These are phyloP conservation scores for Phytopythium sindhum DNA, from an alignment of 352 stramenopile species.

Conservation along the genomic window DNA sequence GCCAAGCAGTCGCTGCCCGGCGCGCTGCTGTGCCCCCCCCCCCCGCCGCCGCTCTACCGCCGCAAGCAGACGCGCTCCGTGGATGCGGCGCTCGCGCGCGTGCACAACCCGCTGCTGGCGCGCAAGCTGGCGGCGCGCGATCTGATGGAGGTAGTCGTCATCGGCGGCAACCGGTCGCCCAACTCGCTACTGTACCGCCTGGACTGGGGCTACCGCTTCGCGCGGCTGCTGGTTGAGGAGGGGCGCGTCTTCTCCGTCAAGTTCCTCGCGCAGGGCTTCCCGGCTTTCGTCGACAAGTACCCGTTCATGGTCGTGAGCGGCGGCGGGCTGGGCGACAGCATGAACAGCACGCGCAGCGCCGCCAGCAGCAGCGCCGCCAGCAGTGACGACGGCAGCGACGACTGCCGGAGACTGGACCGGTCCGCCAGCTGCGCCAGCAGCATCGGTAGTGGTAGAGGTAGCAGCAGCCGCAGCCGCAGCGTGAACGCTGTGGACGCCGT, in stretches of 20 bases:
- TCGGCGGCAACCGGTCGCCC: conserved; percentile 48
- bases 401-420: not conserved
- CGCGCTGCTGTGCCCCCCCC: conserved; percentile 51
- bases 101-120: conserved; percentile 27
- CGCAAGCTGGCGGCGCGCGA: conserved; percentile 52
- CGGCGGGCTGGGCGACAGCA: conserved; percentile 14
- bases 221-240: conserved; percentile 56
- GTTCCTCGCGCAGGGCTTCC: conserved; percentile 66
- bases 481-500: not conserved
- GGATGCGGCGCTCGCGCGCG: conserved; percentile 45
- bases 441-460: not conserved
- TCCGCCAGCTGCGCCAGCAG: not conserved
- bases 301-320: conserved; percentile 45
- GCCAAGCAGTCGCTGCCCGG: conserved; percentile 34
- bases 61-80: conserved; percentile 30
- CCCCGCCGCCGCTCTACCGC: not conserved
- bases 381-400: conserved; percentile 2
- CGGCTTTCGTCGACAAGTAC: conserved; percentile 66
- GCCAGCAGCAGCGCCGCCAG: conserved; percentile 6
- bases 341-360: conserved; percentile 10
- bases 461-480: not conserved
- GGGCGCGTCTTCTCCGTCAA: conserved; percentile 68
- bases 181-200: conserved; percentile 51
- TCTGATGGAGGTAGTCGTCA: conserved; percentile 69
- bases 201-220: conserved; percentile 70